A percentile compares a stretch with the other conserved stretches of the same genome.
These are phyloP conservation scores for Austroboletus sp. DNA, from an alignment of 1,284 basidiomycete species.

Conservation along the genomic window DNA sequence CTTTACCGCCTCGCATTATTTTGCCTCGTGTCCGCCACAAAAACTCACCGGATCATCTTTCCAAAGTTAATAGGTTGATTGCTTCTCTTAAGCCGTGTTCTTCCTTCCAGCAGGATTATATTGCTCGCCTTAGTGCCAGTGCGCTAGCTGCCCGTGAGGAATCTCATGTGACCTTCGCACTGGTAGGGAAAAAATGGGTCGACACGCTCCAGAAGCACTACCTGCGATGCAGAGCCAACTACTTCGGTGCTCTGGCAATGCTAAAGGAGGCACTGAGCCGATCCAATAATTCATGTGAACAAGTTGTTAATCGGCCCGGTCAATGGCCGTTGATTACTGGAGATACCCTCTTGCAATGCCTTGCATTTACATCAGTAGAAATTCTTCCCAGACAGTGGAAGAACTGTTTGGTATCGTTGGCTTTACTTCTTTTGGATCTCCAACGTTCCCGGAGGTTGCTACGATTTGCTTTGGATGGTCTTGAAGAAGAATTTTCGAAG, in stretches of 20 bases:
- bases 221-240: not conserved
- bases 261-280: too few relatives aligned
- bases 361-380: slow-evolving; percentile 13
- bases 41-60: not conserved
- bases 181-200: not conserved
- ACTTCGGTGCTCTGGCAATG: not conserved
- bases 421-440: slow-evolving; percentile 24
- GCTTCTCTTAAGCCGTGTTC: not conserved
- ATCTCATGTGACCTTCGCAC: not conserved
- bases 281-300: not conserved
- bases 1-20: not conserved
- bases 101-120: not conserved
- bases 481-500: not conserved
- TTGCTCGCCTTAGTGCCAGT: not conserved
- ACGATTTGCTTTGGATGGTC: not conserved
- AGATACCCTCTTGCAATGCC: slow-evolving; percentile 20
- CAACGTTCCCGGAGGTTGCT: slow-evolving; percentile 22
- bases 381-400: slow-evolving; percentile 23
- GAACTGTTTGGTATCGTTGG: slow-evolving; percentile 24
- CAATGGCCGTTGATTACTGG: slow-evolving; percentile 26
- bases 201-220: not conserved
- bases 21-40: not conserved
- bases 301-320: not conserved
- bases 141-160: not conserved
- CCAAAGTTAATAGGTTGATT: not conserved